Evolutionary conservation across 768 basidiomycete genomes (phyloP).

Genomic region (Lepiota venenata): DNA sequence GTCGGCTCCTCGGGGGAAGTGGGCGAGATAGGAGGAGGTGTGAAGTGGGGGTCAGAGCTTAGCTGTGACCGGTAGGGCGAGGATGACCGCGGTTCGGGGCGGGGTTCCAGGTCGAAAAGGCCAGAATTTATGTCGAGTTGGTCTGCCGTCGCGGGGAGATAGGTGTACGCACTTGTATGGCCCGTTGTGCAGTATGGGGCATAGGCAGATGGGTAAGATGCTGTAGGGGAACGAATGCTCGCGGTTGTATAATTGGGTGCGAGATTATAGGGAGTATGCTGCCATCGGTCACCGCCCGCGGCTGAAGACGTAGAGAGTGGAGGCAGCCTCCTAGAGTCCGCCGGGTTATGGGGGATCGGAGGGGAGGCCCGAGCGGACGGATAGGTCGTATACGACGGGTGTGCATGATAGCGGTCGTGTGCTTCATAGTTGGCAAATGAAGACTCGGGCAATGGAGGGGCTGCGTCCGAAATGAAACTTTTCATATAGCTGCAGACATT

Average conservation of each 20-base stretch:
- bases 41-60: conserved; percentile 48
- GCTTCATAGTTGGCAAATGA: conserved; percentile 51
- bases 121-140: conserved; percentile 27
- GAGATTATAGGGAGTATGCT: conserved; percentile 18
- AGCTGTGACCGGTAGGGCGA: conserved; percentile 43
- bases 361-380: conserved; percentile 43
- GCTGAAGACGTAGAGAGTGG: conserved; percentile 44
- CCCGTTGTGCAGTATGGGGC: conserved; percentile 38
- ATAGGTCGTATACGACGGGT: conserved; percentile 44
- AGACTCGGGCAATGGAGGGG: conserved; percentile 42
- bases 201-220: conserved; percentile 57
- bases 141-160: conserved; percentile 33
- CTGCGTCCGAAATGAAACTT: conserved; percentile 30
- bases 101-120: conserved; percentile 32
- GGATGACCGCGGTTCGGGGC: conserved; percentile 22
- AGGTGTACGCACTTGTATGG: conserved; percentile 37
- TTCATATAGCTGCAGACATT: conserved; percentile 16
- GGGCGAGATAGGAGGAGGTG: conserved; percentile 48
- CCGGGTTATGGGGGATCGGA: conserved; percentile 41
- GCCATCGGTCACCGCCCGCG: conserved; percentile 51
- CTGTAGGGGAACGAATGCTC: conserved; percentile 61
- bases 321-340: conserved; percentile 57
- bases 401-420: conserved; percentile 51
- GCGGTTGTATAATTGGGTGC: conserved; percentile 29
- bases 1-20: conserved; percentile 54